Base-by-base conservation (phyloP, 768 basidiomycete species). In the Mycena filopes region DNA sequence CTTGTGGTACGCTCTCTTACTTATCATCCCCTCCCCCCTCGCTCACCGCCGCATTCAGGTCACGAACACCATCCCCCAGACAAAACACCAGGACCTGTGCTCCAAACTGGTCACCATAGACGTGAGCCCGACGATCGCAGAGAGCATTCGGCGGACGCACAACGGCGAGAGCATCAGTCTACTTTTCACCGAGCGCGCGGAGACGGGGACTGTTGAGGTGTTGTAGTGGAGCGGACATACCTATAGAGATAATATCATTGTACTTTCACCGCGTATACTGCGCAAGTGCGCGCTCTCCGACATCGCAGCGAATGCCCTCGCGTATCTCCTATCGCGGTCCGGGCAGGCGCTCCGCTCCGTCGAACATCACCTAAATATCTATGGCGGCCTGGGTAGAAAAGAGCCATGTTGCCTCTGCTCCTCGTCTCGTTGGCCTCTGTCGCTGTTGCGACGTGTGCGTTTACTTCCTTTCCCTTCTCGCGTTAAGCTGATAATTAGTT, bases 41-140 rank as follows among this genome's bases (percentile, higher is more conserved):
- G 40, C 21, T 51, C 55, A 29, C 26, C 47, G 16, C 23, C 29
- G 42, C 16, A n/a, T n/a, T n/a, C 71, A 95, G 90, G 95, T 98
- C 40, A 98, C 98, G 50, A 99, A 99, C 79, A 94, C 96, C 16
- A 90, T 97, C 63, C 95, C 95, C 20, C 96, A 98, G 83, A 84
- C 75, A 50, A 83, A 89, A 57, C 90, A 95, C 70, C 81, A 86
- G 70, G 78, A 71, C 4, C 73, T 75, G 33, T 90, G 89, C 72
- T 82, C 86, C 36, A 98, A 98, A 76, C 83, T 99, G 57, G 87
- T 92, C 70, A 90, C 92, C 10, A 88, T 99, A 71, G 98, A 99
- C 78, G 87, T 99, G 72, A 93, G 90, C 73, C 87, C 94, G 28
- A 94, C 93, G 40, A 89, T 99, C 69, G 93, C 98, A 7, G 98